phyloP scores from a whole-genome alignment of 495 filamentous ascomycete species.

The Hypoxylon rickii region DNA sequence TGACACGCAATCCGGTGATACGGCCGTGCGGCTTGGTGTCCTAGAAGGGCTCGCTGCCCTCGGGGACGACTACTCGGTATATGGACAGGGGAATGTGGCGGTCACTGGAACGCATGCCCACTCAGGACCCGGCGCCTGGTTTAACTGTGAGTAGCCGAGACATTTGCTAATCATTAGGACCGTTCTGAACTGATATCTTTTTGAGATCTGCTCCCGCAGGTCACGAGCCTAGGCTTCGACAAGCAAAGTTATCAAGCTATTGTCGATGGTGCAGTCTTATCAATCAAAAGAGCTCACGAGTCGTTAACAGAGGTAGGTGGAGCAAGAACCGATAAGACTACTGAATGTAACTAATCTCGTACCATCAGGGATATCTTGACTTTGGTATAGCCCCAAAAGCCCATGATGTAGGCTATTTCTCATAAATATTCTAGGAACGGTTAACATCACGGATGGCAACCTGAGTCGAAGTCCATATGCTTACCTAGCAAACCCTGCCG shows the following conservation, averaged over 20 bases:
- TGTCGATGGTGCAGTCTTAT: constrained; percentile 82
- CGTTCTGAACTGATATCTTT: too few relatives aligned
- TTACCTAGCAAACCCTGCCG: constrained; percentile 84
- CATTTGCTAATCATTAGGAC: too few relatives aligned
- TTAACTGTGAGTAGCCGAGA: too few relatives aligned
- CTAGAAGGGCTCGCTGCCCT: constrained; percentile 70
- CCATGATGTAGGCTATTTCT: constrained; percentile 12
- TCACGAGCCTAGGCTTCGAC: constrained; percentile 86
- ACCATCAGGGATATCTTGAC: constrained; percentile 49
- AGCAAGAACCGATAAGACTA: neutral
- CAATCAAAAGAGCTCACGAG: constrained; percentile 83
- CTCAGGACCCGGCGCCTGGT: constrained; percentile 90
- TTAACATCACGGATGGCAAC: constrained; percentile 67
- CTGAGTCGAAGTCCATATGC: constrained; percentile 86
- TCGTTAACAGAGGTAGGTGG: constrained; percentile 66
- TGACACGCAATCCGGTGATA: constrained; percentile 85
- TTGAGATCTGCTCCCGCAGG: constrained; percentile 90
- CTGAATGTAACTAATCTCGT: constrained; percentile 8
- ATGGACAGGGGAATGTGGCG: constrained; percentile 80
- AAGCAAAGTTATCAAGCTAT: constrained; percentile 88
- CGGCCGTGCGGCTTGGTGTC: constrained; percentile 83
- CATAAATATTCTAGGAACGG: constrained; percentile 29
- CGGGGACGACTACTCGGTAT: constrained; percentile 56
- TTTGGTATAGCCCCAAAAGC: constrained; percentile 36
- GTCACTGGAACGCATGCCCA: constrained; percentile 93